A percentile compares a stretch with the other conserved stretches of the same genome.
These are phyloP conservation scores for Lolium multiflorum DNA, from an alignment of 176 grass and related monocot species.

Conservation along the genomic window DNA sequence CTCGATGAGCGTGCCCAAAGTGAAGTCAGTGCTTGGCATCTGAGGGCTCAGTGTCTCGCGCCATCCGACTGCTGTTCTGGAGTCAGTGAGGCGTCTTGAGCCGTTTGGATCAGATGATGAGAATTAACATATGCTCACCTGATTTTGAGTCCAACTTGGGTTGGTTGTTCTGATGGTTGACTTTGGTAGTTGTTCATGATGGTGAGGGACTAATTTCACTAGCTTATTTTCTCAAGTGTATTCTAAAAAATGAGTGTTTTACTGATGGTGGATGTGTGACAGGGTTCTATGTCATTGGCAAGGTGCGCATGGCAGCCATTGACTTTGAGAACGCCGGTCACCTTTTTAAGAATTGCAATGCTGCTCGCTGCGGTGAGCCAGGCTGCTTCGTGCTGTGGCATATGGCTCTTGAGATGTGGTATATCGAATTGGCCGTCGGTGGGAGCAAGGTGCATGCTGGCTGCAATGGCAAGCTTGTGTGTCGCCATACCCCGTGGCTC, in stretches of 20 bases:
- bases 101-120: conserved; percentile 82
- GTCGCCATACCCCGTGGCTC: too few species aligned
- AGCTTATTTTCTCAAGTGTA: conserved; percentile 43
- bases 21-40: conserved; percentile 52
- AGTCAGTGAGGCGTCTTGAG: conserved; percentile 65
- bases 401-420: too few species aligned
- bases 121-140: conserved; percentile 30
- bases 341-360: too few species aligned
- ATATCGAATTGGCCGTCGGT: too few species aligned
- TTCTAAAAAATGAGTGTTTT: neutral
- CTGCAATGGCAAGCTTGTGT: too few species aligned
- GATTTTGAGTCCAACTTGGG: neutral
- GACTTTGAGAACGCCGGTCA: too few species aligned
- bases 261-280: too few species aligned
- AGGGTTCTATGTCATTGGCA: too few species aligned
- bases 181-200: neutral
- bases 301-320: too few species aligned
- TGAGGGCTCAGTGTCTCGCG: neutral
- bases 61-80: conserved; percentile 34
- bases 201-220: neutral
- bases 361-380: too few species aligned
- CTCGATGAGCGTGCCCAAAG: conserved; percentile 80
- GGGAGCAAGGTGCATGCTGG: too few species aligned
- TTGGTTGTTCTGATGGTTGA: neutral
- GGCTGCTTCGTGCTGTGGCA: too few species aligned